A percentile compares a stretch with the other conserved stretches of the same genome.
Conservation (phyloP, 1,284 basidiomycete genomes). For the Chiua sp. region DNA sequence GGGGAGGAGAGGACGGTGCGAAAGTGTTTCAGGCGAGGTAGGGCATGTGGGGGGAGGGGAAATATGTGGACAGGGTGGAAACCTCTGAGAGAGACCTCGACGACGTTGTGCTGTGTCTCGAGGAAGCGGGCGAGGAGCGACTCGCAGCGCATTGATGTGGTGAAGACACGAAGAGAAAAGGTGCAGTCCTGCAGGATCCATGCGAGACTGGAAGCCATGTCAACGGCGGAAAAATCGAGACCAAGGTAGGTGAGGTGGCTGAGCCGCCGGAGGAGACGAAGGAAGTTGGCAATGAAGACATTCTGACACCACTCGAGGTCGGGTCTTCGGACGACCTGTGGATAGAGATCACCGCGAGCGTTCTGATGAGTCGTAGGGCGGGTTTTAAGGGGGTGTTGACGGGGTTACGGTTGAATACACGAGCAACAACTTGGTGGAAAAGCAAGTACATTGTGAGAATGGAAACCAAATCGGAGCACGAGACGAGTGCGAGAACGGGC, state of each 20-base stretch:
- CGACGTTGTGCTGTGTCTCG: constrained; percentile 51
- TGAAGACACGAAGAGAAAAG: constrained; percentile 50
- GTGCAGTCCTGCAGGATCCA: constrained; percentile 53
- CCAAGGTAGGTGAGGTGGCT: constrained; percentile 46
- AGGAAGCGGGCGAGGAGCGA: constrained; percentile 54
- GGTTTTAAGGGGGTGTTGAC: constrained; percentile 37
- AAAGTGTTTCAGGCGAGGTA: constrained; percentile 55
- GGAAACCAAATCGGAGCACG: constrained; percentile 29
- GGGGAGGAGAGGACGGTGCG: constrained; percentile 59
- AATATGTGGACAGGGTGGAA: constrained; percentile 42
- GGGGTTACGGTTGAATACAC: constrained; percentile 54
- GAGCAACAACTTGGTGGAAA: constrained; percentile 46
- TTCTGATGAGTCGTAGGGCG: constrained; percentile 44
- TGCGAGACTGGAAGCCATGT: constrained; percentile 40
- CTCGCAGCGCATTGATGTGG: constrained; percentile 59
- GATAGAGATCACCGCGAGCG: constrained; percentile 44
- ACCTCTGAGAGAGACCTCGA: constrained; percentile 59
- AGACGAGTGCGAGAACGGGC: constrained; percentile 44
- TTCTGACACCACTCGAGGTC: constrained; percentile 45
- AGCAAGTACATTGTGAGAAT: constrained; percentile 40
- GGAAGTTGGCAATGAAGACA: constrained; percentile 47
- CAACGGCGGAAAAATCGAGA: constrained; percentile 52
- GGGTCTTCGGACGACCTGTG: constrained; percentile 49
- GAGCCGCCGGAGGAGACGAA: constrained; percentile 51
- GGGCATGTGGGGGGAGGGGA: constrained; percentile 43